Conservation (phyloP, 2,329 filamentous ascomycete genomes). For the Pyrenophora tritici-repentis region DNA sequence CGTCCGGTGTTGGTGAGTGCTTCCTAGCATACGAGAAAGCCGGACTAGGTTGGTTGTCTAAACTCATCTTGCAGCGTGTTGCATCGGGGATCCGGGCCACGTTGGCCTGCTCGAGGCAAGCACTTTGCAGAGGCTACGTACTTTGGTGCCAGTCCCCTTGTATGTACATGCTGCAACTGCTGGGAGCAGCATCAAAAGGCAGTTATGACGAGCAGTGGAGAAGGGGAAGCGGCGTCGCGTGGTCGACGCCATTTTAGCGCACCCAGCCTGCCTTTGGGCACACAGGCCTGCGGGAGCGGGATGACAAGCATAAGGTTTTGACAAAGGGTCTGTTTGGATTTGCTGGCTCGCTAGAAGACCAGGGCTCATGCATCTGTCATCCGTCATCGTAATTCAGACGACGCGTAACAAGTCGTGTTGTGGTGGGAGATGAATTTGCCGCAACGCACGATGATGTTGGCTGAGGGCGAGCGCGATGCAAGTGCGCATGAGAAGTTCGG, state of each 20-base stretch:
- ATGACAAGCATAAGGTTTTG: slow-evolving; percentile 48
- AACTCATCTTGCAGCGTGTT: slow-evolving; percentile 13
- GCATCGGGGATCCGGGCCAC: slow-evolving; percentile 39
- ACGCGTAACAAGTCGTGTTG: slow-evolving; percentile 4
- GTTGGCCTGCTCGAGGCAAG: slow-evolving; percentile 15
- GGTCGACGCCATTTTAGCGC: slow-evolving; percentile 35
- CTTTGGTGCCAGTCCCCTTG: too few relatives aligned
- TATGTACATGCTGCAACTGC: too few relatives aligned
- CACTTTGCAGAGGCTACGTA: too few relatives aligned
- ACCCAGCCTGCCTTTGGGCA: slow-evolving; percentile 29
- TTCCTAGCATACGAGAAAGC: neutral
- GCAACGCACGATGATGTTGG: slow-evolving; percentile 31
- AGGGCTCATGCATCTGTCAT: slow-evolving; percentile 17
- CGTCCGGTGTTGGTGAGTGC: slow-evolving; percentile 15
- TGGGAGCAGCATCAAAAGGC: slow-evolving; percentile 17
- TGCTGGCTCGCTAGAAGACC: slow-evolving; percentile 26
- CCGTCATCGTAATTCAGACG: neutral
- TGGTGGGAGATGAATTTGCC: slow-evolving; percentile 16
- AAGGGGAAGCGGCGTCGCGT: slow-evolving; percentile 29
- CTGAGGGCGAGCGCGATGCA: slow-evolving; percentile 24
- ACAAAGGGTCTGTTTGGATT: slow-evolving; percentile 36
- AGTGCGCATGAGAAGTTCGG: slow-evolving; percentile 33
- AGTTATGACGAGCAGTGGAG: slow-evolving; percentile 33
- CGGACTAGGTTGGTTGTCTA: slow-evolving; percentile 24
- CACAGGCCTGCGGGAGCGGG: slow-evolving; percentile 44